A percentile compares a stretch with the other conserved stretches of the same genome.
phyloP scores from a whole-genome alignment of 139 green algal genomes.

The Closterium sp. region DNA sequence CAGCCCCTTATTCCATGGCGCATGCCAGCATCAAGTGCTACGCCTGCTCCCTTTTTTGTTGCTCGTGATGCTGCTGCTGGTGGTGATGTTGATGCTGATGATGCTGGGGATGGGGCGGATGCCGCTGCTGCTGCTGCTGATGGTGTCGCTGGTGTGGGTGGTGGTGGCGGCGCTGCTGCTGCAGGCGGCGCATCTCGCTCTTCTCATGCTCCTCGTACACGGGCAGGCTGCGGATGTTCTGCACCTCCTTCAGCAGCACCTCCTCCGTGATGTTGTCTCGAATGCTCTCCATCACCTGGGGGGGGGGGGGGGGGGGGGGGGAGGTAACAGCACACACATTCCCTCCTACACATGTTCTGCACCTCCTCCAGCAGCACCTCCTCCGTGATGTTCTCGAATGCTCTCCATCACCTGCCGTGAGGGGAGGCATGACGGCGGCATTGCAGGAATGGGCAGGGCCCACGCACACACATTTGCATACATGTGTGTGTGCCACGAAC shows the following conservation, averaged over 20 bases:
- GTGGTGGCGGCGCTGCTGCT: background rate
- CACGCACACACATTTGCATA: background rate
- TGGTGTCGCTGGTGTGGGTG: background rate
- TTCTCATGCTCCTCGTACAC: constrained; percentile 28
- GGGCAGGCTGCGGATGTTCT: constrained; percentile 11
- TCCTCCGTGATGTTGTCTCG: constrained; percentile 56
- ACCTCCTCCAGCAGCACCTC: constrained; percentile 28
- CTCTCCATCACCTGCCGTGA: constrained; percentile 37
- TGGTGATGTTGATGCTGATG: background rate
- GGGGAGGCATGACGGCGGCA: background rate
- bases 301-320: background rate
- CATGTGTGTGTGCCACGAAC: background rate
- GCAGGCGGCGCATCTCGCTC: background rate
- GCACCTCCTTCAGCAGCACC: constrained; percentile 16
- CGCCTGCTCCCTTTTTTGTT: background rate
- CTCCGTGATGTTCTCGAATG: constrained; percentile 56
- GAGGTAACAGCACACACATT: background rate
- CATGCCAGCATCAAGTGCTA: background rate
- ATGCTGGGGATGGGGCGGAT: background rate
- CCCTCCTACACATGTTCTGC: background rate
- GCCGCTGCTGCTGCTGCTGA: background rate
- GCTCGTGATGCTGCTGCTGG: background rate
- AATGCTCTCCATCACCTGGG: constrained; percentile 49
- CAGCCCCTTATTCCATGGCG: too few relatives aligned
- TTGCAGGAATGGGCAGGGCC: too few relatives aligned